Base-by-base conservation (phyloP, 2,329 filamentous ascomycete genomes). In the Thelonectria blattea region DNA sequence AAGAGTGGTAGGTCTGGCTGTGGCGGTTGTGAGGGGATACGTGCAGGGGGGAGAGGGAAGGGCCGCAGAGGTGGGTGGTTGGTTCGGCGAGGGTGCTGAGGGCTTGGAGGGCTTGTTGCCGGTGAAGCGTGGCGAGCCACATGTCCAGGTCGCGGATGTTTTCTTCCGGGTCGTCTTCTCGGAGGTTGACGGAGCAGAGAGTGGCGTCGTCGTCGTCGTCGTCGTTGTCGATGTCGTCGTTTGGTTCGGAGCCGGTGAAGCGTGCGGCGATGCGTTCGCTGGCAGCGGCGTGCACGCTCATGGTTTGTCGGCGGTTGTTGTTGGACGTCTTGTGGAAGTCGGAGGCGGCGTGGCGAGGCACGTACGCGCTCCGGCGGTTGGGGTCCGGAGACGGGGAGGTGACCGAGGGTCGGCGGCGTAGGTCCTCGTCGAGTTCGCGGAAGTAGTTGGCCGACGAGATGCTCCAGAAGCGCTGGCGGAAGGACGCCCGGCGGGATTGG, bases 321-420 rank as follows among this genome's bases (percentile, higher is more conserved):
- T 55, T 58, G 5, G 66, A 59, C n/a, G 63, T 68, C 56, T 67
- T 68, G 37, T 65, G 63, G 48, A 74, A 74, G 65, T 72, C 71
- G 27, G 68, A 58, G 6, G 72, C 72, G 3, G 72, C 72, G 53
- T 74, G 72, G 20, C 66, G 70, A 2, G 72, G 72, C 20, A 72
- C 65, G 62, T 74, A 74, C 43, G 63, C 51, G 52, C 65, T 48
- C 47, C 58, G 59, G 20, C 58, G 54, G 24, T 54, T 59, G 6
- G 51, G 8, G 39, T 62, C 47, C 18, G 56, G 60, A 6, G 61
- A 48, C 5, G 66, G 60, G 0, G 60, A 58, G 14, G 49, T 56
- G 17, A 49, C 45, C 8, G 50, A n/a, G 6, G 34, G 10, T 56
- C 42, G 48, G 50, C 39, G 20, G 39, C 17, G 17, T n/a, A 14